Evolutionary conservation across 768 basidiomycete genomes (phyloP), one percentile per base, ranked within the genome.

Genomic region (Mycena galopus): DNA sequence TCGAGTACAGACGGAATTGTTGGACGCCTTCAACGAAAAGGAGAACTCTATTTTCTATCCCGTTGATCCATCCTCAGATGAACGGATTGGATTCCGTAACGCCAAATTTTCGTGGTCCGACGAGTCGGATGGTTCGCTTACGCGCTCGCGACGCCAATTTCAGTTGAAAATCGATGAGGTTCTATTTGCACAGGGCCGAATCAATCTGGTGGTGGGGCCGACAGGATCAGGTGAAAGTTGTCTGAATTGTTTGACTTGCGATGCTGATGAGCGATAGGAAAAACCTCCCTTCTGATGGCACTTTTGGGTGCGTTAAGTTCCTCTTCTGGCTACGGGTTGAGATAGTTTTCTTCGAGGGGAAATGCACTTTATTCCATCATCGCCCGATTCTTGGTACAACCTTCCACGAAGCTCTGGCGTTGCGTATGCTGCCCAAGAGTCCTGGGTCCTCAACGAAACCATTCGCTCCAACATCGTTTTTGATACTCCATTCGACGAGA

Each of bases 401-500:
- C 87, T 95, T 8, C 94, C 94, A 17, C 84, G 93, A 4, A 81
- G 83, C 4, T 86, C 86, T 0, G 94, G 94, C 4, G 86, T 96
- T 33, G 91, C 93, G 2, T 95, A 94, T 78, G 92, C 93, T 3
- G 92, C 93, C 7, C 95, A 96, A 78, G 94, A 95, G 78, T 90
- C 92, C 2, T 96, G 94, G 94, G 91, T 95, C 3, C 89, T 92
- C 78, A 95, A 94, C 73, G 92, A 92, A 73, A 94, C 93, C 0
- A 93, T 94, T 66, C 85, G 82, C 78, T 92, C 94, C 53, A 97
- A 97, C 77, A 93, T 97, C 70, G 80, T 93, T 58, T 97, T 97
- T 72, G 95, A 95, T 35, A 83, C 90, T n/a, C 87, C 90, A 0
- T 95, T 90, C 71, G 93, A 97, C 55, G 92, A 94, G 78, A 89